Evolutionary conservation across 352 stramenopile species (phyloP), one percentile per base, ranked within the genome.

Genomic region (Phytophthora citrophthora): DNA sequence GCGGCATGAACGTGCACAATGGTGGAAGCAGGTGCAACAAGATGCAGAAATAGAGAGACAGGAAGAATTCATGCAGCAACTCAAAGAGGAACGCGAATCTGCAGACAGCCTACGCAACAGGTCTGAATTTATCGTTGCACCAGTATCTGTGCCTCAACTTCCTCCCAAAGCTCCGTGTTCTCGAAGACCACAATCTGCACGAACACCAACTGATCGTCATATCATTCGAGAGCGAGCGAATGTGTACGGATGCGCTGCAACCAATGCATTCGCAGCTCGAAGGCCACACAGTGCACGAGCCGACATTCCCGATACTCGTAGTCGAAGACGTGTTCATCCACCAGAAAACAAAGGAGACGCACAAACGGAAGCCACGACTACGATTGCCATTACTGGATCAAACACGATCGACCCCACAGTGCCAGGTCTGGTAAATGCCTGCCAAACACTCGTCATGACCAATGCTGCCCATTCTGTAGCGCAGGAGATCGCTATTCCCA

Each of bases 381-480:
- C 34, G n/a, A 10, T 15, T 41, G 36, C 8, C 36, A 13, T 12
- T 8, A 16, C 23, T 5, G n/a, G 54, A 41, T 29, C 45, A 54
- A 56, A 23, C 9, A 34, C 1, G 2, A 46, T 15, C 0, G 34
- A 39, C 45, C 39, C 10, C 36, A 46, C 53, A 20, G 20, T 18
- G 31, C 11, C 16, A 2, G 15, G 31, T 2, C 18, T 50, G 5
- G 45, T 7, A 24, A 77, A 74, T 56, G 77, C 77, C 12, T 90
- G 79, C 20, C 60, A 70, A 24, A 89, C 81, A 31, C 70, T 88
- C 4, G 79, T 90, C 4, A 90, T 90, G 81, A 60, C 71, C 13
- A 88, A 88, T 18, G 78, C 76, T 0, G 76, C 76, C 6, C 63
- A 80, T 48, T 53, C 69, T 4, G 70, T 89, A 13, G 77, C 82